Base-by-base conservation (phyloP, 2,329 filamentous ascomycete genomes). In the Fusarium incarnatum region DNA sequence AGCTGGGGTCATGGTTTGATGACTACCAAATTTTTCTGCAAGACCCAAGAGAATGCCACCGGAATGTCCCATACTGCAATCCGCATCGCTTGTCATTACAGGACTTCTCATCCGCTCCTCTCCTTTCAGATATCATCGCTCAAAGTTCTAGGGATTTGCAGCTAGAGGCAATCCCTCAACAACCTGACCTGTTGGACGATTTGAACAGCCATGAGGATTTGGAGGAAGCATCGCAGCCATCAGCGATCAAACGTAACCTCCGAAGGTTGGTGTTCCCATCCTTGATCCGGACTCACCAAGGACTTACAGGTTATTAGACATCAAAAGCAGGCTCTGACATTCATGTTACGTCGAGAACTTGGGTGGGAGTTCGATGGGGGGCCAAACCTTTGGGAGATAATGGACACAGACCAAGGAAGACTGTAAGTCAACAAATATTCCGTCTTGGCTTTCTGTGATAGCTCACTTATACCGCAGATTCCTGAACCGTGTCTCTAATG, bases 241-340 rank as follows among this genome's bases (percentile, higher is more conserved):
- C 20, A 0, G 56, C 60, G 2, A 70, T 80, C 16, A 52, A 46
- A 6, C 77, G 77, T 2, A 9, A 25, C 0, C 66, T 77, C 7
- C 72, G 69, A 61, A 77, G 55, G 78, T 75, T 67, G 41, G 15
- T 18, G 12, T 13, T 9, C 3, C 13, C 4, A 9, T 20, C 15
- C 4, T 3, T 15, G 3, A 27, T 27, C 3, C 3, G 27, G 10
- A 27, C 7, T 22, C 3, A 3, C 2, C 8, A 34, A 10, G 3
- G 4, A 18, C 18, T 68, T 8, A 68, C 25, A 6, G 10, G 5
- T 7, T 16, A 23, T 8, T 42, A 83, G 82, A 8, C 82, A 84
- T 52, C 83, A 84, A 45, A 80, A 79, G 41, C 80, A 83, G 50
- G 83, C 82, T 1, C 68, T 85, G 3, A 80, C 79, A 0, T 84